Percentiles rank a stretch among this genome's conserved stretches.
phyloP scores from a whole-genome alignment of 1,139 yeast species.

The Yamadazyma membranifaciens region DNA sequence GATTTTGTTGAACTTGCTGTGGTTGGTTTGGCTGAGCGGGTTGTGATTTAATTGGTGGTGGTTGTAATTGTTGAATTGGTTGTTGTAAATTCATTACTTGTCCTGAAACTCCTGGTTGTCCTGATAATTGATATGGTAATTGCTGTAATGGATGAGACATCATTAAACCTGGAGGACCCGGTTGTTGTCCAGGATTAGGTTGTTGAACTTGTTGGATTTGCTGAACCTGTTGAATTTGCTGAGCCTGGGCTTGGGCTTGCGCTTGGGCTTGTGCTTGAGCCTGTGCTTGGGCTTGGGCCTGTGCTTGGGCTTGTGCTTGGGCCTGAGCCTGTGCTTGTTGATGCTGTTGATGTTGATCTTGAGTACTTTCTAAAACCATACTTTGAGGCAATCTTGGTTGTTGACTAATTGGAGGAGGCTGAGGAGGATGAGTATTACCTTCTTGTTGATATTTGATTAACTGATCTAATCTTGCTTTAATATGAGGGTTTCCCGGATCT shows the following conservation, averaged over 20 bases:
- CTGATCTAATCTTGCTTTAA: slow-evolving; percentile 87
- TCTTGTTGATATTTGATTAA: slow-evolving; percentile 74
- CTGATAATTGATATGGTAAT: slow-evolving; percentile 7
- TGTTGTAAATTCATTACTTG: slow-evolving; percentile 1
- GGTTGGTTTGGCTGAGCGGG: slow-evolving; percentile 7
- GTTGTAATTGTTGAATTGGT: slow-evolving; percentile 14
- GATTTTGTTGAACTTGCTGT: slow-evolving; percentile 11
- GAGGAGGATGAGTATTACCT: slow-evolving; percentile 65
- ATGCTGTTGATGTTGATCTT: slow-evolving; percentile 26
- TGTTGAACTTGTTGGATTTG: slow-evolving; percentile 20
- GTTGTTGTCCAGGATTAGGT: slow-evolving; percentile 8
- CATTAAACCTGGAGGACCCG: slow-evolving; percentile 5
- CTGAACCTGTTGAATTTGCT: slow-evolving; percentile 12
- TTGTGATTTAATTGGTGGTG: slow-evolving; percentile 3
- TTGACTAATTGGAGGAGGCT: slow-evolving; percentile 65
- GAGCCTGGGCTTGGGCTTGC: slow-evolving; percentile 5
- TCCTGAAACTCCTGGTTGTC: slow-evolving; percentile 5
- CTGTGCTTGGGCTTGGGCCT: slow-evolving; percentile 8
- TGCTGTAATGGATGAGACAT: neutral
- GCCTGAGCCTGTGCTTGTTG: slow-evolving; percentile 8
- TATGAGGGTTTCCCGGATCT: slow-evolving; percentile 93
- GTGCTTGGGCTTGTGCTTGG: slow-evolving; percentile 21
- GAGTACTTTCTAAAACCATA: slow-evolving; percentile 53
- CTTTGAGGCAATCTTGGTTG: slow-evolving; percentile 58
- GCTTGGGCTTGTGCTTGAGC: slow-evolving; percentile 5